Evolutionary conservation across 495 filamentous ascomycete genomes (phyloP), one percentile per base, ranked within the genome.

Genomic region (Xylaria castorea): DNA sequence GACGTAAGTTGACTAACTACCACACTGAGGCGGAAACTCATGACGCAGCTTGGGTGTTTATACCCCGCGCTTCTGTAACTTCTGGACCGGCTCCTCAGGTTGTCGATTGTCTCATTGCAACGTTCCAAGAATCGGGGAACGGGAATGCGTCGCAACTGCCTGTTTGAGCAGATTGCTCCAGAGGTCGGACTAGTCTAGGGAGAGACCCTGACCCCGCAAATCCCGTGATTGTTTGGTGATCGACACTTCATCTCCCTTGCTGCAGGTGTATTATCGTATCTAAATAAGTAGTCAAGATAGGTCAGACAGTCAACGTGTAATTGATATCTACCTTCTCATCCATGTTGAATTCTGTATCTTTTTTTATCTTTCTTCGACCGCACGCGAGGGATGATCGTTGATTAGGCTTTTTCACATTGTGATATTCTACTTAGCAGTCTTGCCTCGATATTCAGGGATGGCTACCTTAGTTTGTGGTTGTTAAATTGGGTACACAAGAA

Each of bases 111-210:
- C 36, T 16, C 50, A 6, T 44, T 68, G 66, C 66, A 68, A 68
- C 66, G 50, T 68, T 58, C 66, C 66, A 68, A 58, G 22, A 58
- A 12, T 42, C 20, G 27, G 34, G 44, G 50, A 44, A 32, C 11
- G 40, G 64, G 22, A 53, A 53, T 53, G 65, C 30, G 20, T 57
- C 32, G 34, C 32, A 67, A 67, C 65, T 67, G 65, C 65, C 65
- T 53, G 16, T 67, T 67, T 67, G 46, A 67, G 65, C 65, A 53
- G 32, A 64, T 7, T 30, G 22, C 30, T 30, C 16, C 12, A 32
- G 48, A n/a, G 25, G n/a, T 50, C 38, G 38, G 38, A 42, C 38
- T 38, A 8, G 36, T n/a, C 38, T 20, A 50, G 46, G 46, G 20
- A 50, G 18, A n/a, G 50, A 22, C 9, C 50, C n/a, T 14, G 20